Evolutionary conservation across 805 yeast genomes (phyloP).

Genomic region (Metschnikowia koreensis): DNA sequence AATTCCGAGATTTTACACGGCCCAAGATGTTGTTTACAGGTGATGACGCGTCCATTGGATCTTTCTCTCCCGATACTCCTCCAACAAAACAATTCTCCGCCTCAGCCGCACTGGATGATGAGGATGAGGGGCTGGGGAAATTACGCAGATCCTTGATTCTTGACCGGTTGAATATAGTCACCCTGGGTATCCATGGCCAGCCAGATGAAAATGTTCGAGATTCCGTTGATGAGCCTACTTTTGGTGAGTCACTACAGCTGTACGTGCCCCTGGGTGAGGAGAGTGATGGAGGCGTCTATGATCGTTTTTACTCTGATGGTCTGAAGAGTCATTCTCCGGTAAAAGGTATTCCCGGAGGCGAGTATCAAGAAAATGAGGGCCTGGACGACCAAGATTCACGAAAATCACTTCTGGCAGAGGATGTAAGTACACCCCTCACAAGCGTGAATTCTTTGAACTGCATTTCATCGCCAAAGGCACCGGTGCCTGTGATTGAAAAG

Average conservation of each 20-base stretch:
- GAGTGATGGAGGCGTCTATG: slow-evolving; percentile 27
- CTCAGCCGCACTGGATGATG: background rate
- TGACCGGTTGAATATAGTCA: slow-evolving; percentile 38
- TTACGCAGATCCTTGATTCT: slow-evolving; percentile 38
- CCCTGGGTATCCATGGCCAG: slow-evolving; percentile 27
- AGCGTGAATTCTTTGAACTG: slow-evolving; percentile 31
- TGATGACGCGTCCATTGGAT: slow-evolving; percentile 34
- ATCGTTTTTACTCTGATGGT: slow-evolving; percentile 5
- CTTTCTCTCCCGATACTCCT: slow-evolving; percentile 40
- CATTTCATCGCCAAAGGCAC: slow-evolving; percentile 6
- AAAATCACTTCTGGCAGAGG: slow-evolving; percentile 14
- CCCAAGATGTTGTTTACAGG: slow-evolving; percentile 1
- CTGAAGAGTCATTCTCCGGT: background rate
- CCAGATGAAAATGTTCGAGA: background rate
- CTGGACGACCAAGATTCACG: slow-evolving; percentile 7
- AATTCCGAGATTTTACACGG: slow-evolving; percentile 1
- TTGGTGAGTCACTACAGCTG: slow-evolving; percentile 8
- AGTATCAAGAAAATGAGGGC: background rate
- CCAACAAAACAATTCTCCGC: slow-evolving; percentile 11
- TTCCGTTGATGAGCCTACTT: slow-evolving; percentile 6
- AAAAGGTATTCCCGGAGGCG: background rate
- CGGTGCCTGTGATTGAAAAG: slow-evolving; percentile 9
- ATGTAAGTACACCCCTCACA: slow-evolving; percentile 35
- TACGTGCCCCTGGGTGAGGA: slow-evolving; percentile 1
- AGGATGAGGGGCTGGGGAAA: slow-evolving; percentile 9